Evolutionary conservation across 2,329 filamentous ascomycete genomes (phyloP), one percentile per base, ranked within the genome.

Genomic region (Polychaeton citri): DNA sequence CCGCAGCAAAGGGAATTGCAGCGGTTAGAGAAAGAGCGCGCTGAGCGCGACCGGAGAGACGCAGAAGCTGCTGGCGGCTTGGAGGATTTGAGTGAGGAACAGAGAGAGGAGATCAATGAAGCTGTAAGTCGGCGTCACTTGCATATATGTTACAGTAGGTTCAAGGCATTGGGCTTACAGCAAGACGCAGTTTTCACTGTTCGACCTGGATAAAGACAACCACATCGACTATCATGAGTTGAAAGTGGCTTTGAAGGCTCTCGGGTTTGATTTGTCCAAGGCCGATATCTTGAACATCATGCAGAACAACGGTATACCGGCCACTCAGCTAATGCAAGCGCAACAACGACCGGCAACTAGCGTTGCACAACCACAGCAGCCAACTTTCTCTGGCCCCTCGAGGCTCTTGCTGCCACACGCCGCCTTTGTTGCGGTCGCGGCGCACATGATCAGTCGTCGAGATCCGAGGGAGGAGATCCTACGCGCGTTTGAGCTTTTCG

Each of bases 141-240:
- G 8, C n/a, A 21, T 16, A 12, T 12, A 12, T 19, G 12, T 9
- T 17, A 15, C 9, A n/a, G n/a, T 16, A 4, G 2, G 5, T 7
- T 7, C 15, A 30, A 12, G 34, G 16, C n/a, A n/a, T n/a, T 34
- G 5, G 19, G 18, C 34, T 40, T 30, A 45, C 19, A 18, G 12
- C 12, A 19, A n/a, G 15, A 18, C 13, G 17, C 38, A 93, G 81
- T 96, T 96, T 62, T 79, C 79, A 43, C 77, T 96, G 46, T 96
- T 98, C 69, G 90, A 96, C 59, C 81, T 94, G 53, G 88, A 96
- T 69, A 88, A 92, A 59, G 87, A 96, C 64, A 74, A 79, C 32
- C 78, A 82, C 60, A 84, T 98, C 55, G 88, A 96, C 66, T 96
- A 94, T 68, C 90, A 96, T 65, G 90, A 98, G 64, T 83, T 96